A percentile compares a stretch with the other conserved stretches of the same genome.
Evolutionary conservation across 257 asterid species (phyloP).

Genomic region (Plectranthus barbatus): DNA sequence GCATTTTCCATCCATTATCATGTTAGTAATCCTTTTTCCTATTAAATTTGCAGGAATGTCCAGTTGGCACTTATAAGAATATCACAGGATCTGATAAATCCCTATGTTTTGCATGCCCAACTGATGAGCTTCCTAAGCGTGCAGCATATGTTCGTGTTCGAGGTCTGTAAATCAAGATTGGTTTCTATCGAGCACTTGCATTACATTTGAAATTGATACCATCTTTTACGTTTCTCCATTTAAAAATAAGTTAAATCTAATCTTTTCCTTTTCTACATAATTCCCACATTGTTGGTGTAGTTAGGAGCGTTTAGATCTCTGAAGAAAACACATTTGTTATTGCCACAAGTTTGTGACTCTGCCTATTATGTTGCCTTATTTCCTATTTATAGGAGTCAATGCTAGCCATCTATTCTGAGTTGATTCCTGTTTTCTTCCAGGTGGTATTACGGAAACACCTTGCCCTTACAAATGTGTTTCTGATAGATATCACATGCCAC

Average conservation of each 20-base stretch:
- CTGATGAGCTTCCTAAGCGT: conserved; percentile 73
- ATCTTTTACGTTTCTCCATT: background rate
- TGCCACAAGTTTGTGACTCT: background rate
- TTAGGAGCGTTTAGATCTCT: background rate
- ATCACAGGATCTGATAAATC: conserved; percentile 76
- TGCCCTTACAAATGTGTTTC: conserved; percentile 92
- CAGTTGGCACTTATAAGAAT: conserved; percentile 89
- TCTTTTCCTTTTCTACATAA: background rate
- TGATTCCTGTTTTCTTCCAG: conserved; percentile 34
- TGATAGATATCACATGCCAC: conserved; percentile 93
- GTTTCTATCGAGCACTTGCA: background rate
- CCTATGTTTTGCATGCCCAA: conserved; percentile 81
- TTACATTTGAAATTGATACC: background rate
- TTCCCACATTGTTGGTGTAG: background rate
- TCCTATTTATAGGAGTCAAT: background rate
- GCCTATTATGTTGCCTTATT: background rate
- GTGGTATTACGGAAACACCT: conserved; percentile 86
- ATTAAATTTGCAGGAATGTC: conserved; percentile 71
- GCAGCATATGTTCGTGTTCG: conserved; percentile 67
- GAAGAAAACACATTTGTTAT: background rate
- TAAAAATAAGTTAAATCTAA: background rate
- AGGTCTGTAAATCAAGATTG: conserved; percentile 32
- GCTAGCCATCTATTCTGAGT: conserved; percentile 1
- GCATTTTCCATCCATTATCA: background rate
- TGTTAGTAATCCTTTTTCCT: background rate